Percentiles rank a stretch among this genome's conserved stretches.
These are phyloP conservation scores for Trametes punicea DNA, from an alignment of 768 basidiomycete genomes.

Conservation along the genomic window DNA sequence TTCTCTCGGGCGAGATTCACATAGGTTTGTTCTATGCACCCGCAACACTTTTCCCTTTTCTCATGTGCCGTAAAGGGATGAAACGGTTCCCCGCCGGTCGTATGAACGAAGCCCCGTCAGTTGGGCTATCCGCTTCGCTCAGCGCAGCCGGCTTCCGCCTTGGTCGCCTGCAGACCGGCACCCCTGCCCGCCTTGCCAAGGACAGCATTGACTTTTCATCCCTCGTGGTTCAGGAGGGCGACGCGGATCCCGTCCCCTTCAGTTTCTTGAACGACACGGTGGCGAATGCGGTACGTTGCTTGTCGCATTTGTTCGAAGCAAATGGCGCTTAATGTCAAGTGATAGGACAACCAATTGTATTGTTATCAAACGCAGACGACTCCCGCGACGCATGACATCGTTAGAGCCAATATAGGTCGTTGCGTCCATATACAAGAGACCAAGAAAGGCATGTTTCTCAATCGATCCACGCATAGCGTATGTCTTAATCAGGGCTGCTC, in stretches of 20 bases:
- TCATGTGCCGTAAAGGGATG: slow-evolving; percentile 44
- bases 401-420: slow-evolving; percentile 70
- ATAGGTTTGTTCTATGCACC: slow-evolving; percentile 51
- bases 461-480: background rate
- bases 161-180: slow-evolving; percentile 82
- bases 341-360: slow-evolving; percentile 64
- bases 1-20: slow-evolving; percentile 88
- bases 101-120: slow-evolving; percentile 65
- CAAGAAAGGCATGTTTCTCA: slow-evolving; percentile 57
- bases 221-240: slow-evolving; percentile 64
- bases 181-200: slow-evolving; percentile 75
- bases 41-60: background rate
- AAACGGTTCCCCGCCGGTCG: slow-evolving; percentile 77
- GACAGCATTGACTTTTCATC: slow-evolving; percentile 66
- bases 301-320: background rate
- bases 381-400: slow-evolving; percentile 66
- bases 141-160: slow-evolving; percentile 74
- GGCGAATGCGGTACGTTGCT: slow-evolving; percentile 57
- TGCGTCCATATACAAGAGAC: slow-evolving; percentile 88
- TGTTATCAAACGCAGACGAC: slow-evolving; percentile 79
- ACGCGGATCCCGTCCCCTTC: slow-evolving; percentile 64
- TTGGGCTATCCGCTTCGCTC: slow-evolving; percentile 76
- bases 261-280: slow-evolving; percentile 69
- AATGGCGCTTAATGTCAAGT: background rate
- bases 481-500: background rate